Percentiles rank a stretch among this genome's conserved stretches.
phyloP scores from a whole-genome alignment of 2,329 filamentous ascomycete species.

The Botryotinia narcissicola region DNA sequence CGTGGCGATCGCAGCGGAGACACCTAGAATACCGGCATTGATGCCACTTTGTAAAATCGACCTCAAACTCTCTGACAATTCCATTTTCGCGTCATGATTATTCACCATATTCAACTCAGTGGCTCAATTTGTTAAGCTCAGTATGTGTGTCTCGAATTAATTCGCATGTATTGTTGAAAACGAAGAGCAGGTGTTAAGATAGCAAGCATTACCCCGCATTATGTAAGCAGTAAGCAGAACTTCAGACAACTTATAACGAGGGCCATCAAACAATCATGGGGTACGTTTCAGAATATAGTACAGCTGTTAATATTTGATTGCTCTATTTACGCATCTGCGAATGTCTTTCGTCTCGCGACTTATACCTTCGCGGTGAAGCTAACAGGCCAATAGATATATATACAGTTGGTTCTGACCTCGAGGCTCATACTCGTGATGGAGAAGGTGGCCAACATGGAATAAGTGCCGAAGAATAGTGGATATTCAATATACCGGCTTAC shows the following conservation, averaged over 20 bases:
- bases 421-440: too few species aligned
- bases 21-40: constrained; percentile 20
- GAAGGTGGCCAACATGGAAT: not conserved
- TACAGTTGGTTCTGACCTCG: too few species aligned
- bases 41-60: constrained; percentile 14
- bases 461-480: too few species aligned
- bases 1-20: constrained; percentile 23
- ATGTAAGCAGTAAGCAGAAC: not conserved
- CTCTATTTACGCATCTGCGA: not conserved
- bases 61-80: constrained; percentile 29
- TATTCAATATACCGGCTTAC: too few species aligned
- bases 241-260: not conserved
- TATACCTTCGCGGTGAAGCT: not conserved
- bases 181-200: not conserved
- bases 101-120: not conserved
- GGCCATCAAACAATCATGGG: not conserved
- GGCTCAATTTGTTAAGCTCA: not conserved
- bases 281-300: not conserved
- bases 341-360: not conserved
- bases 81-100: too few species aligned
- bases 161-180: not conserved
- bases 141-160: not conserved
- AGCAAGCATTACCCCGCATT: not conserved
- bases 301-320: not conserved
- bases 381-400: too few species aligned